Base-by-base conservation (phyloP, 75 land plant genomes). In the Pinus tabuliformis region DNA sequence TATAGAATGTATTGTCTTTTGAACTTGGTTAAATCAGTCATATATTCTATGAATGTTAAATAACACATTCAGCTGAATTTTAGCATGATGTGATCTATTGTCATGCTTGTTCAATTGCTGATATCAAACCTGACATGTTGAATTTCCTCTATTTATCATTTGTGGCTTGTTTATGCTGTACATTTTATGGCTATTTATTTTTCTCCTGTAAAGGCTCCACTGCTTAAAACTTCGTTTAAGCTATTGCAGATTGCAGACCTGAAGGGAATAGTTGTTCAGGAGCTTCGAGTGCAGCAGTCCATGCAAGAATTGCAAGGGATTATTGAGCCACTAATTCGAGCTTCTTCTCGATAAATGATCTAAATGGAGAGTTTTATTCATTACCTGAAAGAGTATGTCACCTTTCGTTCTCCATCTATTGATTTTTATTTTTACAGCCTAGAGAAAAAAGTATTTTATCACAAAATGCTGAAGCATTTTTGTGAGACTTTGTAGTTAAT, bases 261-360 rank as follows among this genome's bases (percentile, higher is more conserved):
- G 21, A 94, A 87, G 79, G 72, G 90, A n/a, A 70, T 76, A 45
- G 88, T 94, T 6, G 76, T 70, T 39, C 86, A 85, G 60, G 99
- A 96, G 72, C 73, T 92, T 11, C 66, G 79, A 66, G 79, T 92
- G 68, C 97, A 91, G 49, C 77, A 84, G 26, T 83, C 89, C 24
- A 76, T 96, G 83, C 88, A 79, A 61, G 90, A 92, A 77, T 88
- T 96, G 71, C 99, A 91, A 73, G 99, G 97, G 28, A 79, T 93
- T 62, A 79, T 89, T 70, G 77, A 89, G 22, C 86, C 91, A 36
- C 76, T 89, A 20, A 58, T 84, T 57, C 54, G 61, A 33, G 56
- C 81, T 37, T 81, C 82, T 73, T 63, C 15, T 74, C 76, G 66
- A 75, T 84, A 76, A 82, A 36, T 9, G 49, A 33, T 66, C 6